A percentile compares a stretch with the other conserved stretches of the same genome.
phyloP scores from a whole-genome alignment of 1,284 basidiomycete species.

The Anthracocystis panici-leucophaei region DNA sequence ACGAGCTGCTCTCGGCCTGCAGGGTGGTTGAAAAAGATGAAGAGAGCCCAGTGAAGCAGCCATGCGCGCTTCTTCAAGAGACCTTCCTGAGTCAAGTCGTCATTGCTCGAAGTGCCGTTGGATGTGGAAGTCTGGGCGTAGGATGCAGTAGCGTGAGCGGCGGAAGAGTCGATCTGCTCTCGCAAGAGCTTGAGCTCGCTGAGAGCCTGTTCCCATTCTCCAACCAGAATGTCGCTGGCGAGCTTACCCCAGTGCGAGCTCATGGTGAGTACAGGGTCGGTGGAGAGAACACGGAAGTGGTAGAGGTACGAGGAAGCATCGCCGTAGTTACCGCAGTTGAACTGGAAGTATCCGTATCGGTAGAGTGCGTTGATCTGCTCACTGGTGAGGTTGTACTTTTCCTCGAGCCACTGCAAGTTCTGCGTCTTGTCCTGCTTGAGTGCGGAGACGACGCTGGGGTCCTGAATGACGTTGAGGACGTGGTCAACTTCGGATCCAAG shows the following conservation, averaged over 20 bases:
- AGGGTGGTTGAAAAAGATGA: slow-evolving; percentile 97
- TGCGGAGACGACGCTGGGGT: slow-evolving; percentile 85
- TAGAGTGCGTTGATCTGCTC: slow-evolving; percentile 97
- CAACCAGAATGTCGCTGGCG: slow-evolving; percentile 92
- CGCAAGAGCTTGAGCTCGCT: slow-evolving; percentile 93
- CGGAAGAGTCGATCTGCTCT: slow-evolving; percentile 82
- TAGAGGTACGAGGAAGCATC: slow-evolving; percentile 97
- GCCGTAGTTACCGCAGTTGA: slow-evolving; percentile 94
- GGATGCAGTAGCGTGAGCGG: slow-evolving; percentile 44
- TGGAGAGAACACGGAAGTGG: slow-evolving; percentile 97
- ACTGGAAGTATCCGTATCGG: slow-evolving; percentile 98
- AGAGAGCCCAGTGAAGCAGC: slow-evolving; percentile 97
- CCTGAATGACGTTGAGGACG: slow-evolving; percentile 94
- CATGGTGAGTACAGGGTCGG: slow-evolving; percentile 88
- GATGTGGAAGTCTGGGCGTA: slow-evolving; percentile 49
- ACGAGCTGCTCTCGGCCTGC: slow-evolving; percentile 91
- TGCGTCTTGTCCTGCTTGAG: slow-evolving; percentile 95
- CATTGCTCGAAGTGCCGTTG: slow-evolving; percentile 33
- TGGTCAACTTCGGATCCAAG: slow-evolving; percentile 89
- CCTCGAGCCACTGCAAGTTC: slow-evolving; percentile 92
- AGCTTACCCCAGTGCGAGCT: slow-evolving; percentile 99
- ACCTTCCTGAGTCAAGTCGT: slow-evolving; percentile 72
- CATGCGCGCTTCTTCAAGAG: slow-evolving; percentile 93
- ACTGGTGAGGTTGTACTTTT: slow-evolving; percentile 90
- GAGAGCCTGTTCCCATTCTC: slow-evolving; percentile 92